Evolutionary conservation across 345 rosid species (phyloP).

Genomic region (Euphorbia tirucalli): DNA sequence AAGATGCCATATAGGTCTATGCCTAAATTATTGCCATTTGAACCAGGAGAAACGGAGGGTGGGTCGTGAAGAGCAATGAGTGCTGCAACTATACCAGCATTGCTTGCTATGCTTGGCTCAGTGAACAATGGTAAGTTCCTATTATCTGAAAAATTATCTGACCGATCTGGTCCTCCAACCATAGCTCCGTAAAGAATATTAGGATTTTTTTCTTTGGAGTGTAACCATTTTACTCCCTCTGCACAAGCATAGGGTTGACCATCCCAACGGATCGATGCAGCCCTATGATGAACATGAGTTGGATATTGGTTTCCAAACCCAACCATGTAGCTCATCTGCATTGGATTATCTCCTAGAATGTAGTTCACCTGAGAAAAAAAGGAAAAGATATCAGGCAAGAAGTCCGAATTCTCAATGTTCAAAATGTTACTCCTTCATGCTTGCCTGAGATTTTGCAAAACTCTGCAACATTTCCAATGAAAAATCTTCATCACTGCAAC

Average conservation of each 20-base stretch:
- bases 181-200: slow-evolving; percentile 28
- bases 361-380: slow-evolving; percentile 34
- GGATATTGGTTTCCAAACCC: slow-evolving; percentile 30
- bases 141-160: slow-evolving; percentile 18
- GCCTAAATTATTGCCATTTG: slow-evolving; percentile 28
- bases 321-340: slow-evolving; percentile 33
- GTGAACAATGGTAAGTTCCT: slow-evolving; percentile 26
- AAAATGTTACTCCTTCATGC: slow-evolving; percentile 5
- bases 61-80: slow-evolving; percentile 52
- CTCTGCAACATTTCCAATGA: slow-evolving; percentile 36
- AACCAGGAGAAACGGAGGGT: slow-evolving; percentile 24
- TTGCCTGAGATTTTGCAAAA: slow-evolving; percentile 53
- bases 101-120: slow-evolving; percentile 27
- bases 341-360: slow-evolving; percentile 31
- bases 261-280: slow-evolving; percentile 42
- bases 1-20: slow-evolving; percentile 46
- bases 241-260: slow-evolving; percentile 33
- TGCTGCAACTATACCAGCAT: slow-evolving; percentile 49
- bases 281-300: slow-evolving; percentile 29
- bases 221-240: slow-evolving; percentile 23
- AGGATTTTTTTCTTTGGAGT: slow-evolving; percentile 19
- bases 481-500: slow-evolving; percentile 31
- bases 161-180: slow-evolving; percentile 28
- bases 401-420: background rate
- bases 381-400: too few species aligned